A percentile compares a stretch with the other conserved stretches of the same genome.
Evolutionary conservation across 805 yeast genomes (phyloP).

Genomic region (Candida coquimbonensis): DNA sequence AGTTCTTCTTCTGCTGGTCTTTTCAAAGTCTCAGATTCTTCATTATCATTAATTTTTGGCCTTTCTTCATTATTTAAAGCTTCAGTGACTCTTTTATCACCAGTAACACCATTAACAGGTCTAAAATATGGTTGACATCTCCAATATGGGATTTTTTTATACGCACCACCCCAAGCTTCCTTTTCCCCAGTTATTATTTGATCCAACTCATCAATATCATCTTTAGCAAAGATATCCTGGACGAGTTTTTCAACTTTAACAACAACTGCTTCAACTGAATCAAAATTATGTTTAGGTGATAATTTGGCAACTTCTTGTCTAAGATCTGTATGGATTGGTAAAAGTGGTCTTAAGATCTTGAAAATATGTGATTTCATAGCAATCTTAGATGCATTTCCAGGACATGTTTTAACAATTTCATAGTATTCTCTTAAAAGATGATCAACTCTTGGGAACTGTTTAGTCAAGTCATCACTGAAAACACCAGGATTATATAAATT

Average conservation of each 20-base stretch:
- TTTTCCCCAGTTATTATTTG: constrained; percentile 44
- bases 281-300: constrained; percentile 36
- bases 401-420: constrained; percentile 52
- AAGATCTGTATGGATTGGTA: constrained; percentile 69
- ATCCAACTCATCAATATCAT: constrained; percentile 51
- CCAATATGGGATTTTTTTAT: constrained; percentile 87
- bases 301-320: constrained; percentile 62
- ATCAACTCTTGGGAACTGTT: constrained; percentile 82
- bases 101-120: constrained; percentile 71
- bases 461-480: constrained; percentile 58
- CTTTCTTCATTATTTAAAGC: constrained; percentile 13
- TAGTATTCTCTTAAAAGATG: constrained; percentile 76
- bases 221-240: constrained; percentile 41
- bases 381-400: constrained; percentile 57
- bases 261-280: constrained; percentile 50
- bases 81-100: constrained; percentile 33
- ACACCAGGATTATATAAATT: constrained; percentile 90
- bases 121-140: constrained; percentile 94
- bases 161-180: constrained; percentile 73
- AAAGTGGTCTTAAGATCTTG: constrained; percentile 75
- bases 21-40: constrained; percentile 8
- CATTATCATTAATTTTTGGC: neutral
- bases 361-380: constrained; percentile 93
- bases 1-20: constrained; percentile 21
- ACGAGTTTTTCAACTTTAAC: constrained; percentile 63